Evolutionary conservation across 2,329 filamentous ascomycete species (phyloP), one percentile per base, ranked within the genome.

Genomic region (Monosporascus sp.): DNA sequence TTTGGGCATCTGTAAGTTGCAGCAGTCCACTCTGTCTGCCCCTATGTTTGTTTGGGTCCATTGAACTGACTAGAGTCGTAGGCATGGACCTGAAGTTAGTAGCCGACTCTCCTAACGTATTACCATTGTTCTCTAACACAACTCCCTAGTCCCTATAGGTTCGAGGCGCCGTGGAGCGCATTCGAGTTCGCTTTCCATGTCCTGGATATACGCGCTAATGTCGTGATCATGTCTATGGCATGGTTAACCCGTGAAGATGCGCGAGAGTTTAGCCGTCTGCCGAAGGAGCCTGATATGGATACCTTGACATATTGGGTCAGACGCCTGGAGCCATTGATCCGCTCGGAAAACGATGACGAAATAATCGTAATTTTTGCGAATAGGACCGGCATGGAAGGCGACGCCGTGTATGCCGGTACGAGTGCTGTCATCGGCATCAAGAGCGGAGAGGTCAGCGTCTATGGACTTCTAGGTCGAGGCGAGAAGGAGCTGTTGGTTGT

Each of bases 351-450:
- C 0, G 62, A 74, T 0, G 77, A 81, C 0, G 86, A 89, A 53
- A 78, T 87, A 18, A 81, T 89, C 38, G 75, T 92, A 0, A 76
- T 92, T 79, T 91, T 58, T 84, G 82, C 45, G 93, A 93, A 94
- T 65, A 78, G 89, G 3, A 80, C 78, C 31, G 89, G 89, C 0
- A 75, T 72, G 1, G 89, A 93, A 60, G 80, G 76, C 5, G 78
- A 84, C 0, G 84, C 78, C 0, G 78, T 82, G 0, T 94, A 90
- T 68, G 85, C 88, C 0, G 89, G 89, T 0, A 91, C 86, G 0
- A 91, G 86, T 55, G 80, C 85, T 0, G 85, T 92, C 0, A 68
- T 92, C 31, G 83, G 84, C 3, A 80, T 93, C 31, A 74, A 81
- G 9, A 69, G 75, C 5, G 88, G 87, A 0, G 81, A 84, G 44